Percentiles rank a stretch among this genome's conserved stretches.
Evolutionary conservation across 352 stramenopile species (phyloP).

Genomic region (Phytopythium delawarense): DNA sequence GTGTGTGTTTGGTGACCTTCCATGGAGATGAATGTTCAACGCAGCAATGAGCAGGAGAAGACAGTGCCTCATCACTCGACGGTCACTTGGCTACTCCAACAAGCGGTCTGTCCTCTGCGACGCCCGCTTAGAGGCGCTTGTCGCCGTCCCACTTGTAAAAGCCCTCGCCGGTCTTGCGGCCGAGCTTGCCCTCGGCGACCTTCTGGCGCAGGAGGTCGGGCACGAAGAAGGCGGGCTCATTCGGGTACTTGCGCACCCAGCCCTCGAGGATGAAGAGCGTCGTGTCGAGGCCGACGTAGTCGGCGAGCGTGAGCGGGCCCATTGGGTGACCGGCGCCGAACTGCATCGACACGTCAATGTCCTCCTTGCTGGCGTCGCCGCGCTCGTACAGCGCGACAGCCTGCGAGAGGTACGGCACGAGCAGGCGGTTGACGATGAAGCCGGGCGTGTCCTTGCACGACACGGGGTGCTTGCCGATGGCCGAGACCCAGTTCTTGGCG

Average conservation of each 20-base stretch:
- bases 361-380: conserved; percentile 91
- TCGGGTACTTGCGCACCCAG: conserved; percentile 94
- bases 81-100: neutral
- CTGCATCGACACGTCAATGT: conserved; percentile 98
- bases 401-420: conserved; percentile 76
- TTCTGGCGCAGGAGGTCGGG: conserved; percentile 90
- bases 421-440: conserved; percentile 97
- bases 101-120: neutral
- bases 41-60: neutral
- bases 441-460: conserved; percentile 95
- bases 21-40: neutral
- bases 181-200: conserved; percentile 92
- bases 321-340: conserved; percentile 97
- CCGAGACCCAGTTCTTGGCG: conserved; percentile 87
- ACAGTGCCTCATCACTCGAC: neutral
- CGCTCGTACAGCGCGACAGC: conserved; percentile 94
- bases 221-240: conserved; percentile 95
- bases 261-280: conserved; percentile 94
- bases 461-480: conserved; percentile 94
- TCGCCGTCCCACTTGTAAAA: conserved; percentile 94
- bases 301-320: conserved; percentile 91
- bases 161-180: conserved; percentile 95
- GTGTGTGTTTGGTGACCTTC: neutral
- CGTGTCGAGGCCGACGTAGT: conserved; percentile 97
- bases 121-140: conserved; percentile 53